Evolutionary conservation across 1,284 basidiomycete species (phyloP), one percentile per base, ranked within the genome.

Genomic region (Sporisorium scitamineum): DNA sequence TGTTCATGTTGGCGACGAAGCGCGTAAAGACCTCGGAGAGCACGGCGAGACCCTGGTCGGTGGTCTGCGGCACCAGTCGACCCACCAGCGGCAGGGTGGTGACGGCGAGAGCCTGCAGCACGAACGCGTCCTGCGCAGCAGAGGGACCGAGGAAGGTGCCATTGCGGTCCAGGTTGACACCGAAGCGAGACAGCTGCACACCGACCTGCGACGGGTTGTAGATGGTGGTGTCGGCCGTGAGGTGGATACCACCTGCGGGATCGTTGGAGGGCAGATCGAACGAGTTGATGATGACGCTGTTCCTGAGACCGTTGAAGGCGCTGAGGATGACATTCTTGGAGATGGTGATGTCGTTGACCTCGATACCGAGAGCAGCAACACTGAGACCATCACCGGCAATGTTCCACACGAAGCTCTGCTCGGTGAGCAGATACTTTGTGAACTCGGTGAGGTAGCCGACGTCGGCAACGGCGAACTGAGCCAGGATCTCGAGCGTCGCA

Each of bases 171-270:
- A 90, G 90, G 61, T 89, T 87, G 85, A 92, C 92, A 8, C 88
- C 89, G 66, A 93, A 88, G 5, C 88, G 88, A 61, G 88, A 89
- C 13, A 93, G 87, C 69, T 90, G 86, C 13, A 93, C 90, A 59
- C 92, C 92, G 48, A 93, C 91, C 88, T 92, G 92, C 4, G 92
- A 91, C 24, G 92, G 92, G 80, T 92, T 93, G 14, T 88, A 87
- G 27, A 91, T 87, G 18, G 88, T 89, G 1, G 91, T 89, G 55
- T 90, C 86, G 13, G 93, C 87, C 0, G 90, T 91, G 51, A 93
- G 87, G 68, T 89, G 89, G 66, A 93, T 90, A 44, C 92, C 92
- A n/a, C 92, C 92, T 3, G 88, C 89, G 2, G 91, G 90, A 75
- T 93, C 91, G 80, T 93, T 89, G 24, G 87, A 87, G 1, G 92